These are phyloP conservation scores for Flaveria linearis DNA, from an alignment of 129 eudicot species.

Conservation along the genomic window DNA sequence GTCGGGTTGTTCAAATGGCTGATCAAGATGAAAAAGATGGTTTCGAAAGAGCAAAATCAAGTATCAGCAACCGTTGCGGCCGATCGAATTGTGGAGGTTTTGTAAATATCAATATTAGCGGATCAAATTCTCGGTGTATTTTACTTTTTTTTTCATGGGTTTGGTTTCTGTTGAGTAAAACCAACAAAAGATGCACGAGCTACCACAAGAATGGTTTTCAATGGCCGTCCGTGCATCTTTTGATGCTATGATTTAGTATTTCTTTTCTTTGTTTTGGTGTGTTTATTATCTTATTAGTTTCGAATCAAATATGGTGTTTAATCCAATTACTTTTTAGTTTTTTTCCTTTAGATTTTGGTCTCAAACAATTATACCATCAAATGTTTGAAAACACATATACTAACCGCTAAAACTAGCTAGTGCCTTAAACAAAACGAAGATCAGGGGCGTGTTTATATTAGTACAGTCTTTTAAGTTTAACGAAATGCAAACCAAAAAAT, in stretches of 20 bases:
- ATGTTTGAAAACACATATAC: background rate
- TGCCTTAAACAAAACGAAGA: too few relatives aligned
- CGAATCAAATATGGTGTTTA: background rate
- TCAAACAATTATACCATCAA: background rate
- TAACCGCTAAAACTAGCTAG: too few relatives aligned
- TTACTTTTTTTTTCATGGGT: background rate
- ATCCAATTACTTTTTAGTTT: background rate
- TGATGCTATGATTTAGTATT: conserved; percentile 25
- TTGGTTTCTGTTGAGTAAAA: conserved; percentile 14
- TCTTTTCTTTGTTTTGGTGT: conserved; percentile 12
- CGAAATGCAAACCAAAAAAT: too few relatives aligned
- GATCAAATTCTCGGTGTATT: background rate
- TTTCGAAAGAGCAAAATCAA: conserved; percentile 70
- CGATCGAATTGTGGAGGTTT: conserved; percentile 42
- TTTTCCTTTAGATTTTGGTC: background rate
- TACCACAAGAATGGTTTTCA: conserved; percentile 52
- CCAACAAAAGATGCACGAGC: conserved; percentile 56
- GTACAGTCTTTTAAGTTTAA: background rate
- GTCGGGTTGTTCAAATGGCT: conserved; percentile 56
- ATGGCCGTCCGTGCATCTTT: conserved; percentile 73
- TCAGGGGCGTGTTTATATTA: background rate
- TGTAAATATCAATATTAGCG: conserved; percentile 22
- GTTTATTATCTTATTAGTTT: conserved; percentile 6
- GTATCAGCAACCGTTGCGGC: conserved; percentile 56
- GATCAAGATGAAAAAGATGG: conserved; percentile 54